phyloP scores from a whole-genome alignment of 345 rosid species.

The Eucalyptus polybractea region DNA sequence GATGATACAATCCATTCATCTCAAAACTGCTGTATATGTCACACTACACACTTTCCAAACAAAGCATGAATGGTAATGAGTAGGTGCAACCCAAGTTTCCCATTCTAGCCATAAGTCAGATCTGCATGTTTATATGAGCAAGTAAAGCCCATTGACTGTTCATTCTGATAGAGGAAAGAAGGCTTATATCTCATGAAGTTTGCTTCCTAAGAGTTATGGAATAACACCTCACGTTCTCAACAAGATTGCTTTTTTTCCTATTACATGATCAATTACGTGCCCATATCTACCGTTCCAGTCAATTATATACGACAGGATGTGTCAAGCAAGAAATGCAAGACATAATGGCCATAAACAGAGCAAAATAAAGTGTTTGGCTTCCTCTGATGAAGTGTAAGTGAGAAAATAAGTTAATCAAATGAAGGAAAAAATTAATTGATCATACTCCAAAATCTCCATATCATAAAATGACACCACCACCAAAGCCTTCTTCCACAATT shows the following conservation, averaged over 20 bases:
- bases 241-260: background rate
- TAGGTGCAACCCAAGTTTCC: background rate
- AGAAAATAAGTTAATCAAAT: background rate
- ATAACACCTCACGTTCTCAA: background rate
- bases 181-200: background rate
- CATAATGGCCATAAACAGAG: background rate
- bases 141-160: background rate
- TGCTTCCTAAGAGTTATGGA: background rate
- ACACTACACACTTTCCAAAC: background rate
- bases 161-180: background rate
- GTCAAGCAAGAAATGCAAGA: background rate
- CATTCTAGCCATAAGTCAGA: background rate
- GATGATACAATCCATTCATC: background rate
- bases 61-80: background rate
- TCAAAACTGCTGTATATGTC: background rate
- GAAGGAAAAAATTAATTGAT: background rate
- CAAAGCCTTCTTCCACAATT: background rate
- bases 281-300: background rate
- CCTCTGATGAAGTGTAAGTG: background rate
- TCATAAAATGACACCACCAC: background rate
- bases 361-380: background rate
- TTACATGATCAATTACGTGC: background rate
- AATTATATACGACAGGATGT: background rate
- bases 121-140: background rate
- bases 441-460: background rate